phyloP scores from a whole-genome alignment of 192 early-diverging fungal genomes.

The Thoreauomyces humboldtii region DNA sequence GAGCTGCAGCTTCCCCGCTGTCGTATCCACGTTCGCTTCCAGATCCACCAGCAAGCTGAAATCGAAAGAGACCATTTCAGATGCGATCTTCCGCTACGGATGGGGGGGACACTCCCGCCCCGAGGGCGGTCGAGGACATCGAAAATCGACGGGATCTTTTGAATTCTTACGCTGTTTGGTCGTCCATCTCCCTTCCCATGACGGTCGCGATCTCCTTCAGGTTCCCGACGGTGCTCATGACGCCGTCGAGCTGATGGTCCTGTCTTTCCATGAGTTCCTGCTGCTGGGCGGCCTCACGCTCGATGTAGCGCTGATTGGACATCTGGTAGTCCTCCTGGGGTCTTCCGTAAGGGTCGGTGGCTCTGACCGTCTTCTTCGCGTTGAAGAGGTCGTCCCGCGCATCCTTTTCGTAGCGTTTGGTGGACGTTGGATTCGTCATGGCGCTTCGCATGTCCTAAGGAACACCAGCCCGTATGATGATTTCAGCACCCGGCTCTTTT shows the following conservation, averaged over 20 bases:
- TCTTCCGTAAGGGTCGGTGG: constrained; percentile 18
- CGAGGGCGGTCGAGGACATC: no score
- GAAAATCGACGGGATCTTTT: no score
- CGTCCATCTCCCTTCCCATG: constrained; percentile 57
- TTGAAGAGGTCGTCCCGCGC: constrained; percentile 13
- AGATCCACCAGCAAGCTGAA: constrained; percentile 46
- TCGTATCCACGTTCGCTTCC: constrained; percentile 51
- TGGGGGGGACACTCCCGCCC: no score
- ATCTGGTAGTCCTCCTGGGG: constrained; percentile 25
- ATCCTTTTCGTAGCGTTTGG: constrained; percentile 13
- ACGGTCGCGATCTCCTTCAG: constrained; percentile 50
- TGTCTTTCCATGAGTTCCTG: constrained; percentile 49
- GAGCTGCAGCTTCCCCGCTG: constrained; percentile 44
- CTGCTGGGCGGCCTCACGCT: constrained; percentile 43
- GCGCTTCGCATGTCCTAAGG: constrained; percentile 27
- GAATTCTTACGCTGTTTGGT: constrained; percentile 46
- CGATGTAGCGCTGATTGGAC: constrained; percentile 38
- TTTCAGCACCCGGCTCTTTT: no score
- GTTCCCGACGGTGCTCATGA: constrained; percentile 40
- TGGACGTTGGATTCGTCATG: constrained; percentile 14
- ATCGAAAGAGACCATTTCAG: no score
- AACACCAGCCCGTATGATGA: no score
- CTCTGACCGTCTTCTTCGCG: neutral
- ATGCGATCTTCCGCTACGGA: no score
- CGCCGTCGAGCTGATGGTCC: constrained; percentile 53